Base-by-base conservation (phyloP, 345 rosid genomes). In the Gossypium ekmanianum region DNA sequence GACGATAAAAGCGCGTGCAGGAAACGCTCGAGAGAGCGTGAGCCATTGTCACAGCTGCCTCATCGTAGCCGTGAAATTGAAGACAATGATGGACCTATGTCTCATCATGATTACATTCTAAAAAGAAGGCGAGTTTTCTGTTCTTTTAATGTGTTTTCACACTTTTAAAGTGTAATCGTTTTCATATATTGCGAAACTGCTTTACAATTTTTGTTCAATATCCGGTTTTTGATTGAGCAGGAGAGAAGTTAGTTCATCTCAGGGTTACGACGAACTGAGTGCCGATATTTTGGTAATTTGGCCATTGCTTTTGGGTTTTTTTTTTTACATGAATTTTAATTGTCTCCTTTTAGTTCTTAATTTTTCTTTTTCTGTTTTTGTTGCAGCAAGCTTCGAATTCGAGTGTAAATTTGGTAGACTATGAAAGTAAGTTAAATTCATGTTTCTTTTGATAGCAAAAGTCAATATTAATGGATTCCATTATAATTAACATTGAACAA, bases 101-200 rank as follows among this genome's bases (percentile, higher is more conserved):
- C 92, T 57, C 91, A 90, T 73, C 85, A 79, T 44, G 95, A 86
- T 79, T 90, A 88, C 75, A 77, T 90, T 22, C 68, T 61, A 20
- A 88, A 80, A 81, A 79, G 81, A 79, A 86, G 95, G 95, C 57
- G 73, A 68, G 16, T 3, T 22, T 20, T 59, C 12, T 9, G 3
- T 20, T 59, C 34, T 45, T 54, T 78, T 11, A 11, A 16, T 54
- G 20, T 6, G n/a, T 54, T 84, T 13, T 45, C 58, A 47, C 11
- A n/a, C 41, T 75, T 75, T 56, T 26, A 39, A 2, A 44, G 11
- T 20, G n/a, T 72, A 55, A 26, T 62, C 11, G 0, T 41, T 14
- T 59, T 79, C 22, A 57, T 68, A 34, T 73, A 76, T 62, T 12
- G 5, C 57, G 14, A 61, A 52, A 61, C 22, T 66, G 45, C 22